Evolutionary conservation across 148 eudicot genomes (phyloP), one percentile per base, ranked within the genome.

Genomic region (Camellia granthamiana): DNA sequence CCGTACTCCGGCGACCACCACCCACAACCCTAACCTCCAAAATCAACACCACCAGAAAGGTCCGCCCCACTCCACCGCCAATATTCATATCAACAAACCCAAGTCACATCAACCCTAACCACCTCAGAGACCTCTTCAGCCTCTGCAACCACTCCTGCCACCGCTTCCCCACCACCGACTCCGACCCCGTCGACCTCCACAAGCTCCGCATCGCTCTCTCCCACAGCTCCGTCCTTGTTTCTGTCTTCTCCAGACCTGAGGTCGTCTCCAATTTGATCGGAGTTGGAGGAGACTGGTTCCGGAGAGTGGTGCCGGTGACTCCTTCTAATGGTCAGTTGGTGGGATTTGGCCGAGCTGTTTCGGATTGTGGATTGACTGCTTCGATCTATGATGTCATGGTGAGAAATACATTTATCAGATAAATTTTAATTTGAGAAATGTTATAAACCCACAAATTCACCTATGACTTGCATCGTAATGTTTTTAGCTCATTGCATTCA

Each of bases 301-400:
- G 67, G 79, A 84, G 80, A 64, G 64, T 90, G 76, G 38, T 78
- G 38, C 93, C 91, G 42, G 77, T 89, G 80, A 85, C 87, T 84
- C 88, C 92, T 49, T 81, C 64, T 13, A 88, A 88, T 60, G 97
- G 93, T 4, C 80, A 70, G 58, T 65, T 95, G 90, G 88, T 95
- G 23, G 97, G 95, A 43, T 95, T 92, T 82, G 97, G 97, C n/a
- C 80, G 97, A n/a, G 95, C 90, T 1, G 90, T 95, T 74, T 86
- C 94, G 0, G 98, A 92, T 84, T 68, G 79, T 65, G 92, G 90
- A 21, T 85, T 95, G 83, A 95, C 97, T 54, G 98, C 95, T 77
- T 81, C 98, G 6, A 90, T 95, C 52, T 84, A 87, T 79, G 97
- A 95, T 86, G 92, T 95, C 75, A 89, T 95, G 97, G 98, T 95